Evolutionary conservation across 345 rosid genomes (phyloP), one percentile per base, ranked within the genome.

Genomic region (Odontarrhena argentea): DNA sequence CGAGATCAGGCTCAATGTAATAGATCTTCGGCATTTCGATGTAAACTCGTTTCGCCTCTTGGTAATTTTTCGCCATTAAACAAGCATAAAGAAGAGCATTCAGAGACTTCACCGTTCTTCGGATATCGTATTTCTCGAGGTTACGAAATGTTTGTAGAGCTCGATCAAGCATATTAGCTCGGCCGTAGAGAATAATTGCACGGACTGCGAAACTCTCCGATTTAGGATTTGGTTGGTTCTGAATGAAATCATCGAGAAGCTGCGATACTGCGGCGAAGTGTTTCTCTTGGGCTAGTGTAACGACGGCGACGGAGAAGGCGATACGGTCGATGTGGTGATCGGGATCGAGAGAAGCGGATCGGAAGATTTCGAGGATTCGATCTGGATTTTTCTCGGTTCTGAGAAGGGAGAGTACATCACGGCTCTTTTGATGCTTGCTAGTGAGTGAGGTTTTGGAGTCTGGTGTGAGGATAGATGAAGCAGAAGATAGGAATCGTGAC

Each of bases 331-430:
- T 66, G 71, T 77, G 85, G 63, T 50, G 9, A 5, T 77, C 69
- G 4, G 96, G 92, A 0, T 81, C 74, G 13, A 94, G 88, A 10
- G 83, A 67, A 67, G 95, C 91, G 42, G 82, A 84, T 55, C 85
- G 79, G 82, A 87, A 87, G 76, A 87, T 88, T 54, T 91, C 85
- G 57, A 94, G 68, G 81, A 94, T 83, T 13, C 87, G 87, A 30
- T 83, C 75, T 0, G 97, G 97, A 64, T 87, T 73, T 22, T 68
- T 54, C 77, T 91, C 96, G 64, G 88, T 48, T 54, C 67, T 88
- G 69, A 94, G 84, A 51, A 83, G 87, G 57, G 95, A 71, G 71
- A 94, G 80, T 2, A 86, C 80, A 49, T 81, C 84, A n/a, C 96
- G 80, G 25, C 87, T 67, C 70, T 84, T 91, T 65, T 82, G 85